Evolutionary conservation across 306 rosid genomes (phyloP).

Genomic region (Cucurbita maxima): DNA sequence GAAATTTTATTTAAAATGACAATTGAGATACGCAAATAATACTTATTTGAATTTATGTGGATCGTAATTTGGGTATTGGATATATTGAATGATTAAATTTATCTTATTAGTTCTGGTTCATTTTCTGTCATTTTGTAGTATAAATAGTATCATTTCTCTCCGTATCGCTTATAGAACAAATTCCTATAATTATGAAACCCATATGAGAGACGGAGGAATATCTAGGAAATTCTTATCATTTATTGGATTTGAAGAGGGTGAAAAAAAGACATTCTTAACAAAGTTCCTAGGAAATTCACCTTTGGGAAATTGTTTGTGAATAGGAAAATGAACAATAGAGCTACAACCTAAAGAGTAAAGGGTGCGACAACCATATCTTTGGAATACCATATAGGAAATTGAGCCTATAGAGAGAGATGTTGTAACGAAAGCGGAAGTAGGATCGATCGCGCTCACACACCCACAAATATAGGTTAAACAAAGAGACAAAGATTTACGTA

Average conservation of each 20-base stretch:
- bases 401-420: neutral
- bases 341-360: neutral
- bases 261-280: neutral
- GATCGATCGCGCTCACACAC: too few relatives aligned
- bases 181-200: too few relatives aligned
- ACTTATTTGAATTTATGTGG: neutral
- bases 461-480: too few relatives aligned
- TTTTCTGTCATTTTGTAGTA: neutral
- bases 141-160: neutral
- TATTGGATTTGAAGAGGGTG: neutral
- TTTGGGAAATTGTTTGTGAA: neutral
- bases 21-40: neutral
- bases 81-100: neutral
- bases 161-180: too few relatives aligned
- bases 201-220: too few relatives aligned
- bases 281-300: neutral
- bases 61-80: neutral
- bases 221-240: too few relatives aligned
- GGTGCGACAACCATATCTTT: neutral
- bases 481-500: too few relatives aligned
- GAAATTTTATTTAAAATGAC: neutral
- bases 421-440: too few relatives aligned
- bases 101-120: neutral
- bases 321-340: neutral
- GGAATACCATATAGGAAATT: neutral